Percentiles rank a stretch among this genome's conserved stretches.
Evolutionary conservation across 225 moss, liverwort and hornwort species (phyloP).

Genomic region (Straminergon stramineum): DNA sequence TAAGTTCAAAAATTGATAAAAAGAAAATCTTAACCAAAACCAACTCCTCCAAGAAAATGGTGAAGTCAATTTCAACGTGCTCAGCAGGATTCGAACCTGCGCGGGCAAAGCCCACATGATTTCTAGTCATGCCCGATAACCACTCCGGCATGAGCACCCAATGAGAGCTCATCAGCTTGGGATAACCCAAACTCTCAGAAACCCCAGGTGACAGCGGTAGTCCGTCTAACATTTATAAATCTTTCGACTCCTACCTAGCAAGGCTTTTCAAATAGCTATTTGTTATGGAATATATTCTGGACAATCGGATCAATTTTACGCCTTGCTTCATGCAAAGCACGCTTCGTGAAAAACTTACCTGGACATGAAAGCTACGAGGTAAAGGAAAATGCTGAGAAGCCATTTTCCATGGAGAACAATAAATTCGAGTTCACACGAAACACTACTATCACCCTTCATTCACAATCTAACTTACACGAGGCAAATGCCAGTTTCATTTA

Average conservation of each 20-base stretch:
- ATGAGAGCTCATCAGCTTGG: fast-evolving
- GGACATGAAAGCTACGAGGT: neutral
- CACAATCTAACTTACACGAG: neutral
- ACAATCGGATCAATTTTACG: neutral
- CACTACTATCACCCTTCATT: neutral
- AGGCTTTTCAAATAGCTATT: no score
- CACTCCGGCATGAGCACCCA: slow-evolving; percentile 70
- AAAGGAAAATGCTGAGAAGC: neutral
- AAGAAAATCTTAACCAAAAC: no score
- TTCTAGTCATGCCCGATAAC: slow-evolving; percentile 88
- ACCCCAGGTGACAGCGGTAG: fast-evolving
- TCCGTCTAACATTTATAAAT: neutral
- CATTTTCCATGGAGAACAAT: neutral
- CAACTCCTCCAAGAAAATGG: neutral
- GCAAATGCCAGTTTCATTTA: neutral
- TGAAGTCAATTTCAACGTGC: no score
- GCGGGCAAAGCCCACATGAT: slow-evolving; percentile 83
- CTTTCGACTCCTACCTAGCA: no score
- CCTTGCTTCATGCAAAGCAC: neutral
- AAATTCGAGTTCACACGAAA: neutral
- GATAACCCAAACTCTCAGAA: fast-evolving
- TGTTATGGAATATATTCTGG: no score
- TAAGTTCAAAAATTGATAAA: no score
- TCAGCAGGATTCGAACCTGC: slow-evolving; percentile 89
- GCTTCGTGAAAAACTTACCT: neutral